Percentiles rank a stretch among this genome's conserved stretches.
Conservation (phyloP, 176 grass and related monocot genomes). For the Typha latifolia region DNA sequence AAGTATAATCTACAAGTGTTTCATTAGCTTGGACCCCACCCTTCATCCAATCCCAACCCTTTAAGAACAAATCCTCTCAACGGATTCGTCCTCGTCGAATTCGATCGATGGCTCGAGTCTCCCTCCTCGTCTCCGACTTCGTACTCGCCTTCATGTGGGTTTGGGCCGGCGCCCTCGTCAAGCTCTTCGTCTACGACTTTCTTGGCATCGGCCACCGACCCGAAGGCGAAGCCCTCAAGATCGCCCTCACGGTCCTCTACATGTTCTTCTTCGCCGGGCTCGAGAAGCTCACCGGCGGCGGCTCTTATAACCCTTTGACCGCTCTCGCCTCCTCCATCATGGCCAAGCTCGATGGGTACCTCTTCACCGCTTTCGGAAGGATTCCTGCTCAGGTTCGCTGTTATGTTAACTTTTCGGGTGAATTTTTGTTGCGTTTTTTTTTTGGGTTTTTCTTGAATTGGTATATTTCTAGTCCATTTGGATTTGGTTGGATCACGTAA, state of each 20-base stretch:
- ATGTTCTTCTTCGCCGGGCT: slow-evolving; percentile 97
- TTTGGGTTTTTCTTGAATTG: slow-evolving; percentile 2
- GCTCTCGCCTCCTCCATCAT: slow-evolving; percentile 50
- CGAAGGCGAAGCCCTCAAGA: slow-evolving; percentile 55
- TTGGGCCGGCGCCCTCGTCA: slow-evolving; percentile 74
- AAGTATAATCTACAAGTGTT: too few species aligned
- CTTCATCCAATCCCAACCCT: too few species aligned
- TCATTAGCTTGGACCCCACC: too few species aligned
- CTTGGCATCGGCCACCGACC: slow-evolving; percentile 39
- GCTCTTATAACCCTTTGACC: slow-evolving; percentile 82
- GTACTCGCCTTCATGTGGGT: slow-evolving; percentile 65
- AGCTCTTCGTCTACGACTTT: slow-evolving; percentile 51
- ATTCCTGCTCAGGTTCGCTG: slow-evolving; percentile 79
- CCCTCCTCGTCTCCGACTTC: slow-evolving; percentile 31
- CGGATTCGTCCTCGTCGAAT: not conserved
- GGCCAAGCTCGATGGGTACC: slow-evolving; percentile 32
- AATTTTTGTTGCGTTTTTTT: not conserved
- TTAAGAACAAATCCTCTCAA: not conserved
- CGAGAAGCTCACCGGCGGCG: slow-evolving; percentile 42
- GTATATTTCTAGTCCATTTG: slow-evolving; percentile 3
- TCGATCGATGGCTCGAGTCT: not conserved
- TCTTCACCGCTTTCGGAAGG: slow-evolving; percentile 54
- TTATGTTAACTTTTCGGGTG: not conserved
- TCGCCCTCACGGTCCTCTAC: slow-evolving; percentile 65
- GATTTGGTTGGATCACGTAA: too few species aligned